Evolutionary conservation across 2,329 filamentous ascomycete species (phyloP).

Genomic region (Alternaria novae-zelandiae): DNA sequence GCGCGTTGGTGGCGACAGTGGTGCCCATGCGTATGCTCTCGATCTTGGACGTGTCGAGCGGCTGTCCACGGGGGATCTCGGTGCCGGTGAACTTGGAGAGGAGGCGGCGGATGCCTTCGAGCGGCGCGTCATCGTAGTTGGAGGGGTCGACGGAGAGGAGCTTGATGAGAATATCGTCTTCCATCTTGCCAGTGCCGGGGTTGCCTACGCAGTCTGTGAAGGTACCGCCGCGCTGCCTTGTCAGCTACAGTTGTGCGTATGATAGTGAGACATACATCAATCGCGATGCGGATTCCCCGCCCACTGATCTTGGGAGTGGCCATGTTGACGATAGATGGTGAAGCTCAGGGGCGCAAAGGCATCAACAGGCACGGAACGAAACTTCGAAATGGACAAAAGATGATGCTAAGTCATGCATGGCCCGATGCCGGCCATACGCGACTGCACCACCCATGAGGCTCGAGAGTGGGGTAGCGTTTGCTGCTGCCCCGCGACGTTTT

Average conservation of each 20-base stretch:
- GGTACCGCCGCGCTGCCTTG: conserved; percentile 74
- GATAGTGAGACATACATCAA: conserved; percentile 52
- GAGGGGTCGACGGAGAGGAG: conserved; percentile 87
- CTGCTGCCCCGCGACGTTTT: conserved; percentile 16
- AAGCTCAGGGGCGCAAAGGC: neutral
- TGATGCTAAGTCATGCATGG: neutral
- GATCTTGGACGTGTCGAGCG: conserved; percentile 81
- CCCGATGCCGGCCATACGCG: neutral
- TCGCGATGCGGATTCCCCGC: conserved; percentile 76
- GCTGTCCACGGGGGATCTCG: conserved; percentile 79
- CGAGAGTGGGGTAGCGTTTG: conserved; percentile 10
- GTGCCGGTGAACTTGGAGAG: conserved; percentile 76
- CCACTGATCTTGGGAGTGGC: conserved; percentile 29
- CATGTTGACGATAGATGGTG: conserved; percentile 20
- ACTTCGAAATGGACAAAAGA: neutral
- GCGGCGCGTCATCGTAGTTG: conserved; percentile 89
- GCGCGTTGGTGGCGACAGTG: conserved; percentile 89
- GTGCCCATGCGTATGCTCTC: conserved; percentile 96
- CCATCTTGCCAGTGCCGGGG: conserved; percentile 69
- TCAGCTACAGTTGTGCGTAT: neutral
- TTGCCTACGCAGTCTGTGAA: conserved; percentile 94
- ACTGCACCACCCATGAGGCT: neutral
- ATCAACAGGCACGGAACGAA: neutral
- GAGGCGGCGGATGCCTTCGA: conserved; percentile 88
- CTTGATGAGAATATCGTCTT: conserved; percentile 83